A percentile compares a stretch with the other conserved stretches of the same genome.
Evolutionary conservation across 768 basidiomycete genomes (phyloP).

Genomic region (Cyathus striatus): DNA sequence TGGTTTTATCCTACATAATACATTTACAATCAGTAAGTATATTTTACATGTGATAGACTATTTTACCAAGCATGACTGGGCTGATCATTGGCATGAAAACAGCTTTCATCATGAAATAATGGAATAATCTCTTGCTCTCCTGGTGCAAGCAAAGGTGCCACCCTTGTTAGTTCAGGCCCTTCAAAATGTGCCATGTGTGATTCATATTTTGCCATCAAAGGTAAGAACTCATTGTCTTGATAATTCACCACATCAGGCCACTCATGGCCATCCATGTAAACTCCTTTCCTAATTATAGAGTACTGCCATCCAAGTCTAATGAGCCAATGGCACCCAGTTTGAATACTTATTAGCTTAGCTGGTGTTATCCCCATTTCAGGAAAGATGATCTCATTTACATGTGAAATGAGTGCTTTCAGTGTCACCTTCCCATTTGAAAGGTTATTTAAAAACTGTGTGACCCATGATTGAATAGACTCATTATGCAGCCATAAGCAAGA

Average conservation of each 20-base stretch:
- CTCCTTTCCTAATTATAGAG: conserved; percentile 16
- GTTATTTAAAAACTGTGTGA: conserved; percentile 10
- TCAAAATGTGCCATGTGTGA: conserved; percentile 11
- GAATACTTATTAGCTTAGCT: conserved; percentile 12
- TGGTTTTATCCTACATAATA: too few relatives aligned
- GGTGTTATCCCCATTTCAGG: conserved; percentile 15
- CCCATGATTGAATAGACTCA: conserved; percentile 12
- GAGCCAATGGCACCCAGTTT: conserved; percentile 29
- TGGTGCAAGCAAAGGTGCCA: conserved; percentile 12
- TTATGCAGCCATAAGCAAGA: conserved; percentile 13
- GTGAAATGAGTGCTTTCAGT: conserved; percentile 10
- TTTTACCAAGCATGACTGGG: conserved; percentile 7
- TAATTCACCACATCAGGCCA: conserved; percentile 27
- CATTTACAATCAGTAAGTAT: too few relatives aligned
- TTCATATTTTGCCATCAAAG: conserved; percentile 14
- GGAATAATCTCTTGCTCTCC: conserved; percentile 20
- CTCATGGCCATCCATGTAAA: conserved; percentile 10
- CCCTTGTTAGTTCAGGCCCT: conserved; percentile 9
- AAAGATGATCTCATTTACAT: conserved; percentile 16
- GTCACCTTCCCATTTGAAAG: conserved; percentile 17
- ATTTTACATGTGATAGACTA: too few relatives aligned
- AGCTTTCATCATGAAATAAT: conserved; percentile 25
- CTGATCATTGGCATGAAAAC: conserved; percentile 21
- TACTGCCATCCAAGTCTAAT: conserved; percentile 18
- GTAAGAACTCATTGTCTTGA: conserved; percentile 19